A percentile compares a stretch with the other conserved stretches of the same genome.
Evolutionary conservation across 208 protist species (phyloP).

Genomic region (Leishmania guyanensis): DNA sequence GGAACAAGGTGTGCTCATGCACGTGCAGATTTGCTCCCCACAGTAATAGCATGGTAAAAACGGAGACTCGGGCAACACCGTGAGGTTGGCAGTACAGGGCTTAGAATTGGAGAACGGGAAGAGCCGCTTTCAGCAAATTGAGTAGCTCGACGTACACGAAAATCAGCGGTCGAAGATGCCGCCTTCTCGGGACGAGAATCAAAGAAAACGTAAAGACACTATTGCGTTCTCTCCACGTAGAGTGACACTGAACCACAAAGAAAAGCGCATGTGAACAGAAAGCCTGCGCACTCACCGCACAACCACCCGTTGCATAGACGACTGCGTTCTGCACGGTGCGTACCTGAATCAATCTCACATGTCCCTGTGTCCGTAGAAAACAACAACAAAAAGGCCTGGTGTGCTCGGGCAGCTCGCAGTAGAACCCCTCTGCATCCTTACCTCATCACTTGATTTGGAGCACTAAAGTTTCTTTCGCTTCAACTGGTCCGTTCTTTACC

Average conservation of each 20-base stretch:
- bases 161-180: not conserved
- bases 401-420: not conserved
- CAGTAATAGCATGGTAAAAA: no score
- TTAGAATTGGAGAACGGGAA: not conserved
- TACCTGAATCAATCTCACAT: not conserved
- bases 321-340: no score
- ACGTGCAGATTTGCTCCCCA: no score
- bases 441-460: not conserved
- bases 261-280: not conserved
- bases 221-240: no score
- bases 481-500: not conserved
- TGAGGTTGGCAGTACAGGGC: not conserved
- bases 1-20: no score
- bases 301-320: not conserved
- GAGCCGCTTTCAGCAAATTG: not conserved
- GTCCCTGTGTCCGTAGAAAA: not conserved
- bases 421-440: not conserved
- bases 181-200: no score
- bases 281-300: not conserved
- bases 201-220: no score
- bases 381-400: no score
- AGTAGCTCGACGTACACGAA: not conserved
- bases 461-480: not conserved
- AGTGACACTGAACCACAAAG: not conserved
- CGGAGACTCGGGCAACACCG: not conserved